These are phyloP conservation scores for Talaromyces pinophilus DNA, from an alignment of 2,329 filamentous ascomycete genomes.

Conservation along the genomic window DNA sequence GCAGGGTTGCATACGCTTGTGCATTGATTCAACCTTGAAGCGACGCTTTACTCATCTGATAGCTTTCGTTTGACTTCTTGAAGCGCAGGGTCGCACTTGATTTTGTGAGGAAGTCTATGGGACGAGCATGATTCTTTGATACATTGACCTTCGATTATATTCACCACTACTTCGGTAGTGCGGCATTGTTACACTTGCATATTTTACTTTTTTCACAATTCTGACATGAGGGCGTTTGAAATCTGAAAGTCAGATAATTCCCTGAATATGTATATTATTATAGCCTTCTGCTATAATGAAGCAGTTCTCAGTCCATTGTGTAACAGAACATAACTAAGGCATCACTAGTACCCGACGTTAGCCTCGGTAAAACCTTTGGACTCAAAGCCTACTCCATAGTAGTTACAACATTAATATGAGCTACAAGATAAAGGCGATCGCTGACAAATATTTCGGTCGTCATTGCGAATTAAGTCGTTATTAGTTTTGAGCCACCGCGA, in stretches of 20 bases:
- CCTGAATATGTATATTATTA: not conserved
- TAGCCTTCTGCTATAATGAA: not conserved
- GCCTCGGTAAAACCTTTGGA: not conserved
- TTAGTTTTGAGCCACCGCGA: not conserved
- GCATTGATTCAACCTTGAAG: not conserved
- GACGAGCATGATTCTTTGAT: not conserved
- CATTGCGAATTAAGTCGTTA: not conserved
- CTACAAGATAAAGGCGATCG: not conserved
- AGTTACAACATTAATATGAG: not conserved
- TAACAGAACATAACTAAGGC: not conserved
- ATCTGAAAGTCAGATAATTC: not conserved
- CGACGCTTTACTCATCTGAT: not conserved
- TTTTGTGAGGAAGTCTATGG: not conserved
- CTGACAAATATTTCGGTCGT: not conserved
- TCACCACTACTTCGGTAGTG: not conserved
- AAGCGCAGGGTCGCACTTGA: constrained; percentile 3
- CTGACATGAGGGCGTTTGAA: not conserved
- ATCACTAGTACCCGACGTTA: not conserved
- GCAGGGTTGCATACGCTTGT: not conserved
- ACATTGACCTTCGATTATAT: not conserved
- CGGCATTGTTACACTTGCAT: not conserved
- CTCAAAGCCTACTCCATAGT: not conserved
- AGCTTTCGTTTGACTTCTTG: not conserved
- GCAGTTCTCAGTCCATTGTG: not conserved
- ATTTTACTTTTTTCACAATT: not conserved